Conservation (phyloP, 257 asterid species). For the Solanum lycopersicoides region DNA sequence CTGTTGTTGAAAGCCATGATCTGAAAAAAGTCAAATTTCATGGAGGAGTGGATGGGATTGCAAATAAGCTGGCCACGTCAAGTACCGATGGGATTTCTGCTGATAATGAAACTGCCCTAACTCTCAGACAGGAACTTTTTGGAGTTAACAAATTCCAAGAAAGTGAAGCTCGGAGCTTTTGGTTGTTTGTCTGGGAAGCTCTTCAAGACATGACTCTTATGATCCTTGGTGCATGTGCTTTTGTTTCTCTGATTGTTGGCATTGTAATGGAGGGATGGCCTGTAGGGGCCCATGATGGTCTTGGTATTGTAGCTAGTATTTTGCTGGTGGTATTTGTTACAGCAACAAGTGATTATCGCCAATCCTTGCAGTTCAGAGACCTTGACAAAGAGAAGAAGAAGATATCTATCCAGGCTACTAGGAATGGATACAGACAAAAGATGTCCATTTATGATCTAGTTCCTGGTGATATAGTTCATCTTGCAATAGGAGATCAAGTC, state of each 20-base stretch:
- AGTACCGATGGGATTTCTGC: background rate
- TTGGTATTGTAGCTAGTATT: conserved; percentile 10
- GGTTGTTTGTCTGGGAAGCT: conserved; percentile 11
- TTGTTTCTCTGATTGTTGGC: conserved; percentile 7
- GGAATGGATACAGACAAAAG: conserved; percentile 5
- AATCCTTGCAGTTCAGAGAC: conserved; percentile 10
- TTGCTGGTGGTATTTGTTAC: conserved; percentile 6
- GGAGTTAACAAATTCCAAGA: conserved; percentile 7
- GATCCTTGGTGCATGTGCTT: conserved; percentile 10
- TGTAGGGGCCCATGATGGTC: conserved; percentile 9
- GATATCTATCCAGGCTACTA: conserved; percentile 3
- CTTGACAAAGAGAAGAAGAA: conserved; percentile 12
- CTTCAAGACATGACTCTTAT: conserved; percentile 10
- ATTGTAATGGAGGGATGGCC: conserved; percentile 10
- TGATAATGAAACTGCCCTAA: background rate
- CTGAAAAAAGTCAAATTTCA: conserved; percentile 7
- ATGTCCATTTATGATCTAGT: conserved; percentile 7
- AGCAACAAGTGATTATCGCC: conserved; percentile 10
- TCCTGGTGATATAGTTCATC: conserved; percentile 13
- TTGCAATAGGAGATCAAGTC: conserved; percentile 8
- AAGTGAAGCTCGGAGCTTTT: conserved; percentile 4
- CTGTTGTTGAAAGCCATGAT: conserved; percentile 2
- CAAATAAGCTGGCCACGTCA: conserved; percentile 3
- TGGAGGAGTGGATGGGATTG: conserved; percentile 8
- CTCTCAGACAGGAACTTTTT: conserved; percentile 1